These are phyloP conservation scores for Paecilomyces sp. DNA, from an alignment of 2,329 filamentous ascomycete genomes.

Conservation along the genomic window DNA sequence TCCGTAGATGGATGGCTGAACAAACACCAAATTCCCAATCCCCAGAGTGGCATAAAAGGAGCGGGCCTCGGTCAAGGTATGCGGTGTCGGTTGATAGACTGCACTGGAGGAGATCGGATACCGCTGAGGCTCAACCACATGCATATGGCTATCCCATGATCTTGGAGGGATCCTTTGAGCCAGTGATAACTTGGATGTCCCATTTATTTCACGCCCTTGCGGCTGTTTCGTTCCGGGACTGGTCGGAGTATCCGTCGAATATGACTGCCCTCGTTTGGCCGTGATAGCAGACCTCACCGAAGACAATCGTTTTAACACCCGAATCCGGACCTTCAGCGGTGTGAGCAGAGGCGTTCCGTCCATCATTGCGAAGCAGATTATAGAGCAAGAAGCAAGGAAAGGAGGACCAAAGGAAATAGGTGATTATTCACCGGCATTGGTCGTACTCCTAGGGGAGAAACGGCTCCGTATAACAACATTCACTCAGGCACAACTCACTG, in stretches of 20 bases:
- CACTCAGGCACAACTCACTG: background rate
- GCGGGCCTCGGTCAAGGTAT: conserved; percentile 46
- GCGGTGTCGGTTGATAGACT: conserved; percentile 44
- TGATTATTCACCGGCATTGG: background rate
- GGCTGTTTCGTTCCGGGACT: background rate
- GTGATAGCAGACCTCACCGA: background rate
- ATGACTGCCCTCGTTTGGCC: conserved; percentile 1
- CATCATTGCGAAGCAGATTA: background rate
- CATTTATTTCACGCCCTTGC: background rate
- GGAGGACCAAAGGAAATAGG: background rate
- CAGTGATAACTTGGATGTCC: conserved; percentile 5
- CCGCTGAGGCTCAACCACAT: conserved; percentile 48
- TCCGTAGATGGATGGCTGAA: conserved; percentile 57
- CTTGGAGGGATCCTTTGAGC: conserved; percentile 20
- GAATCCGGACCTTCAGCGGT: background rate
- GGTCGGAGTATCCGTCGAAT: conserved; percentile 3
- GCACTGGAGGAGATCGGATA: conserved; percentile 46
- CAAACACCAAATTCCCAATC: conserved; percentile 51
- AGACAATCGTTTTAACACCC: background rate
- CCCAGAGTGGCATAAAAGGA: conserved; percentile 46
- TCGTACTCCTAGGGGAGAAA: background rate
- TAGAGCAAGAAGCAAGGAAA: background rate
- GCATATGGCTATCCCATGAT: conserved; percentile 59
- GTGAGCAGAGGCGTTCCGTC: background rate
- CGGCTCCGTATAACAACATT: background rate